Evolutionary conservation across 495 filamentous ascomycete genomes (phyloP).

Genomic region (Penicillium canariense): DNA sequence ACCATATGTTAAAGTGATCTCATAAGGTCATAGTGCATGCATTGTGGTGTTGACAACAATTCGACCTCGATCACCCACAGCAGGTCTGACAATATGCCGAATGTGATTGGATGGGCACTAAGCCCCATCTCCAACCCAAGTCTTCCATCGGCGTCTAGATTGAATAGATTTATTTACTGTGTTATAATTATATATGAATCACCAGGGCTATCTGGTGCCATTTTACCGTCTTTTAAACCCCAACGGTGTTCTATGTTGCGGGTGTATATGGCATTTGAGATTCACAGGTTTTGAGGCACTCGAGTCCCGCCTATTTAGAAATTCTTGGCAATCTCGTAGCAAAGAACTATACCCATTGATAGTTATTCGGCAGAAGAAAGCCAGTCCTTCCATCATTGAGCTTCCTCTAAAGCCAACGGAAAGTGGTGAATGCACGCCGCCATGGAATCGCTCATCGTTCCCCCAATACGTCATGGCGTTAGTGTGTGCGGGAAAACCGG

Average conservation of each 20-base stretch:
- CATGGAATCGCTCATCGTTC: not conserved
- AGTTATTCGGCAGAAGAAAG: not conserved
- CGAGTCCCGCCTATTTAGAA: not conserved
- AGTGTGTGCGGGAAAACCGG: constrained; percentile 1
- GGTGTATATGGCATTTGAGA: not conserved
- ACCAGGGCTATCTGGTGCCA: no score
- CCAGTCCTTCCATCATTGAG: not conserved
- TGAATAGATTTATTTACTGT: no score
- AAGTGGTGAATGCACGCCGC: not conserved
- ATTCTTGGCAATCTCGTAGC: not conserved
- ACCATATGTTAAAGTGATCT: not conserved
- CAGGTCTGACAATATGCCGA: constrained; percentile 27
- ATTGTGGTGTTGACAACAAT: not conserved
- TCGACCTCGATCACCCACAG: not conserved
- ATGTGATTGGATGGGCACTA: constrained; percentile 23
- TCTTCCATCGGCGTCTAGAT: no score
- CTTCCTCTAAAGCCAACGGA: not conserved
- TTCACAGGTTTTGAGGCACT: not conserved
- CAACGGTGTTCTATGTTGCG: not conserved
- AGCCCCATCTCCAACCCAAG: no score
- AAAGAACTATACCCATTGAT: not conserved
- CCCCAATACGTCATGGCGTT: constrained; percentile 2
- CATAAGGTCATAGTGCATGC: not conserved
- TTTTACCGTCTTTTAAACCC: no score
- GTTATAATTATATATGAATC: no score